Percentiles rank a stretch among this genome's conserved stretches.
Conservation (phyloP, 768 basidiomycete species). For the Termitomyces sp. region DNA sequence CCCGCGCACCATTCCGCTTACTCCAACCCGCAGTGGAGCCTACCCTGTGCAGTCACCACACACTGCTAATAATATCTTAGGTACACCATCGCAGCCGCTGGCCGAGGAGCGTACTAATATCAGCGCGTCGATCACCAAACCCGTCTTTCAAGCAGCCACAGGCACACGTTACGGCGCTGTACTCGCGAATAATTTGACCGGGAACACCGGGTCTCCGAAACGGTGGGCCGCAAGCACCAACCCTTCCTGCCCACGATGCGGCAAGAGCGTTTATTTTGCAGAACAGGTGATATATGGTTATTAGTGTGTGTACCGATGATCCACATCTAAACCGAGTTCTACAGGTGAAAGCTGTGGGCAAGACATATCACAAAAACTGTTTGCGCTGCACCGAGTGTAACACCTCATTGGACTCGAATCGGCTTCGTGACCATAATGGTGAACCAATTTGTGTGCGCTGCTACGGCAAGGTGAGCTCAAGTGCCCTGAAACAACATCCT, state of each 20-base stretch:
- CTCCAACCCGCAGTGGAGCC: conserved; percentile 26
- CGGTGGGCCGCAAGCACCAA: conserved; percentile 48
- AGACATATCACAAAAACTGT: conserved; percentile 77
- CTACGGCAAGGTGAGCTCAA: conserved; percentile 55
- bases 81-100: background rate
- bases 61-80: conserved; percentile 15
- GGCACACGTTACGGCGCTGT: conserved; percentile 68
- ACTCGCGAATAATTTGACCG: conserved; percentile 37
- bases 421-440: conserved; percentile 74
- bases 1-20: conserved; percentile 54
- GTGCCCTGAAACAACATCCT: background rate
- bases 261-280: conserved; percentile 80
- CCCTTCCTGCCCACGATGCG: conserved; percentile 66
- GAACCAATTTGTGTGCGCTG: conserved; percentile 68
- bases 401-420: conserved; percentile 65
- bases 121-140: conserved; percentile 7
- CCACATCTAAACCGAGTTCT: conserved; percentile 1
- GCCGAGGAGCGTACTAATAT: conserved; percentile 7
- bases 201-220: conserved; percentile 35
- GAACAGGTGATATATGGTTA: conserved; percentile 53
- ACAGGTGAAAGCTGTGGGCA: conserved; percentile 77
- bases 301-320: background rate
- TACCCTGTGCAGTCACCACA: conserved; percentile 10
- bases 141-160: conserved; percentile 39
- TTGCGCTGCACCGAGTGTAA: conserved; percentile 74